Evolutionary conservation across 495 filamentous ascomycete genomes (phyloP), one percentile per base, ranked within the genome.

Genomic region (Xylaria palmicola): DNA sequence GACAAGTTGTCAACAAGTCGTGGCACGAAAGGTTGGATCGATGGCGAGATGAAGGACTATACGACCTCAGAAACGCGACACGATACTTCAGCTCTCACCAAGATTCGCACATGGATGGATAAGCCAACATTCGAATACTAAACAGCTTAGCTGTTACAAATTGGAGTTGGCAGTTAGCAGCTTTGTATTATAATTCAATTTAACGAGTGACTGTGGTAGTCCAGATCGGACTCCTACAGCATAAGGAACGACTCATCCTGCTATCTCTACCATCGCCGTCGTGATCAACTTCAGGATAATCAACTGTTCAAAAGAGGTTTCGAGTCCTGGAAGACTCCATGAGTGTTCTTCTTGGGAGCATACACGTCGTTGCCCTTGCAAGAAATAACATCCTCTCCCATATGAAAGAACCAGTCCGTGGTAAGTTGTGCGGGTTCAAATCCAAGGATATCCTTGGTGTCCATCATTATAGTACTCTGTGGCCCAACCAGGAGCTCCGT

Each of bases 11-110:
- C 52, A 39, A 52, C 51, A 49, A 64, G 59, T 34, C 69, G 72
- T 50, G 71, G 70, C n/a, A 72, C 68, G 6, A 45, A 54, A 45
- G 69, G 62, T 12, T 74, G 72, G 72, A 72, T 62, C 44, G 67
- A 72, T 19, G 63, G 66, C 19, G 55, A 61, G 20, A 65, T 65
- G 45, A 65, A 69, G 55, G 64, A 72, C 52, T 70, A 71, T 59
- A 56, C 40, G 20, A 75, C 64, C 13, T 75, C 72, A 27, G 63
- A 68, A n/a, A 54, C n/a, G 30, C n/a, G 60, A 39, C 72, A 74
- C 59, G 72, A 74, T 57, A 34, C 57, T 29, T 72, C 54, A 67
- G 72, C 65, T 39, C 51, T 74, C 20, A 60, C 32, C 9, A 72
- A 71, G 50, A 53, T 75, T 34, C 51, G 64, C 6, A 52, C 26